phyloP scores from a whole-genome alignment of 2,329 filamentous ascomycete species.

The Amphichorda felina region DNA sequence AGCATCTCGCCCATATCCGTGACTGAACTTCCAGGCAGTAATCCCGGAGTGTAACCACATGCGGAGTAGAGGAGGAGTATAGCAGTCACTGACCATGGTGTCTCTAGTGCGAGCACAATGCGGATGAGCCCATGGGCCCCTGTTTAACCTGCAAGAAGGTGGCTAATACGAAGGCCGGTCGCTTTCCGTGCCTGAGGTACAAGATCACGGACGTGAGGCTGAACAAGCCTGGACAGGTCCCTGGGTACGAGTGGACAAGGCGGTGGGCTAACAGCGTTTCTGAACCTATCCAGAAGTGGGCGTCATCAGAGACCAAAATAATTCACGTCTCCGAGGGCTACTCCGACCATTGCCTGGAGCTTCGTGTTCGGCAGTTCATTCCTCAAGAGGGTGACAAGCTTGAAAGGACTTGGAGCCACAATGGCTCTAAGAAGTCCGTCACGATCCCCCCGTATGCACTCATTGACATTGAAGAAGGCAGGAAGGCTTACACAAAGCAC shows the following conservation, averaged over 20 bases:
- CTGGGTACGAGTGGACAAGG: slow-evolving; percentile 46
- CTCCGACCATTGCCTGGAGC: slow-evolving; percentile 30
- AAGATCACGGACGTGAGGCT: slow-evolving; percentile 47
- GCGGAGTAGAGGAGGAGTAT: too few relatives aligned
- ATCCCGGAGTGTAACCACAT: too few relatives aligned
- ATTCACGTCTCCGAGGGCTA: slow-evolving; percentile 44
- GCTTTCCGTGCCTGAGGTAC: slow-evolving; percentile 46
- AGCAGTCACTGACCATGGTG: not conserved
- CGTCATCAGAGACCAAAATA: slow-evolving; percentile 32
- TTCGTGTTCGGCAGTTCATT: slow-evolving; percentile 41
- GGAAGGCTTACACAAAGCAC: slow-evolving; percentile 33
- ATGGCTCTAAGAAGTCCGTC: slow-evolving; percentile 34
- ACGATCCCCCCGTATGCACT: slow-evolving; percentile 43
- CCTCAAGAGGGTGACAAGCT: slow-evolving; percentile 44
- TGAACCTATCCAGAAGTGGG: slow-evolving; percentile 45
- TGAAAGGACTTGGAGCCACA: slow-evolving; percentile 38
- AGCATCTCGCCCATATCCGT: too few relatives aligned
- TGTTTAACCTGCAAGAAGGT: slow-evolving; percentile 44
- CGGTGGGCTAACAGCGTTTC: slow-evolving; percentile 42
- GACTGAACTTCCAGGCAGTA: too few relatives aligned
- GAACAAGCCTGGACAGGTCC: slow-evolving; percentile 46
- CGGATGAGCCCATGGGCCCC: slow-evolving; percentile 29
- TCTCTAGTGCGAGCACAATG: slow-evolving; percentile 38
- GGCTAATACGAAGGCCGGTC: slow-evolving; percentile 32
- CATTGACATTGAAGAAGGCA: slow-evolving; percentile 39